Percentiles rank a stretch among this genome's conserved stretches.
These are phyloP conservation scores for Stevia rebaudiana DNA, from an alignment of 140 eudicot genomes.

Conservation along the genomic window DNA sequence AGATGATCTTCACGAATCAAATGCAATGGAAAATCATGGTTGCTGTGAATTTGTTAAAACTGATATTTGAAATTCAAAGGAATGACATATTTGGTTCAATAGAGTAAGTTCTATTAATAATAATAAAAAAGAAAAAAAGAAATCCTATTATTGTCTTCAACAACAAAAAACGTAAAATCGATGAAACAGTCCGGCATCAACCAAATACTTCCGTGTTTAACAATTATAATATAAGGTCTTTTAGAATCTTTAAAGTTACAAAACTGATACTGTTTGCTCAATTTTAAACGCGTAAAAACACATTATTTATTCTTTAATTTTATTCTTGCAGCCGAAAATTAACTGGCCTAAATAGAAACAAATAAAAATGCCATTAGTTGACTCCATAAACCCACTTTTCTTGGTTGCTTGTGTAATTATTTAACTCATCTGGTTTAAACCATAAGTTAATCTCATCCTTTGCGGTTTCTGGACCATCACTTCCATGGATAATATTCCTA, in stretches of 20 bases:
- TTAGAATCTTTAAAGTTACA: constrained; percentile 13
- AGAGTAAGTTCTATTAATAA: too few species aligned
- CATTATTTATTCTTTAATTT: constrained; percentile 19
- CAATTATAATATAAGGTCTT: constrained; percentile 1
- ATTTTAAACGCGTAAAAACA: background rate
- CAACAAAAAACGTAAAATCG: background rate
- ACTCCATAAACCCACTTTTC: constrained; percentile 74
- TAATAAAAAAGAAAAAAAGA: too few species aligned
- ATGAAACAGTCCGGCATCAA: constrained; percentile 3
- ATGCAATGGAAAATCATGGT: too few species aligned
- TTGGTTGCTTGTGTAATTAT: constrained; percentile 53
- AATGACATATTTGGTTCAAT: too few species aligned
- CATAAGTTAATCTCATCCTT: constrained; percentile 71
- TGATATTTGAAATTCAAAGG: too few species aligned
- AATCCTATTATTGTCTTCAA: background rate
- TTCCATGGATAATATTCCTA: constrained; percentile 78
- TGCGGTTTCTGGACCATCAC: constrained; percentile 85
- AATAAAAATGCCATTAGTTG: constrained; percentile 32
- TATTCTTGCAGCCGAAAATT: constrained; percentile 27
- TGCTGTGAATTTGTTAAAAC: too few species aligned
- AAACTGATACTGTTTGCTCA: constrained; percentile 26
- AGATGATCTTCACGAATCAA: too few species aligned
- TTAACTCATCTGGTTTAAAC: constrained; percentile 77
- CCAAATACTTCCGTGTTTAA: constrained; percentile 1
- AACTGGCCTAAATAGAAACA: constrained; percentile 17